These are phyloP conservation scores for Solanum gandarillasii DNA, from an alignment of 257 asterid species.

Conservation along the genomic window DNA sequence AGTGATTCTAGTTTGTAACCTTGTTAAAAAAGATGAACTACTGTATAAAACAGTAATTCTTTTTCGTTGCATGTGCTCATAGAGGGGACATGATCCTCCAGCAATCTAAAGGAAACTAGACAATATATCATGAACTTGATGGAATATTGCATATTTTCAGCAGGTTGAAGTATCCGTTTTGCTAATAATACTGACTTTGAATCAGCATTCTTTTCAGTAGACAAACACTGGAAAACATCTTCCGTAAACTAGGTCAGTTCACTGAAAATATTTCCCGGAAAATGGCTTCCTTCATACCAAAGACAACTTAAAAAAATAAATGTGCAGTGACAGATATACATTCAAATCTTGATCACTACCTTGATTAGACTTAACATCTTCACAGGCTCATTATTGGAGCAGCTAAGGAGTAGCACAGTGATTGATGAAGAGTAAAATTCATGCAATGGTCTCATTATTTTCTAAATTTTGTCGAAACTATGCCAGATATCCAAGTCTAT, in stretches of 20 bases:
- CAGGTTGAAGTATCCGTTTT: background rate
- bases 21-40: background rate
- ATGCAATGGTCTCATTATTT: background rate
- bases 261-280: background rate
- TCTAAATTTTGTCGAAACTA: background rate
- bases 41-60: background rate
- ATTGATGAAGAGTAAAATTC: background rate
- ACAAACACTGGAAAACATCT: background rate
- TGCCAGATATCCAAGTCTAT: background rate
- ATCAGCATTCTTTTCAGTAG: background rate
- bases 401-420: background rate
- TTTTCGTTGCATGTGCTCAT: background rate
- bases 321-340: background rate
- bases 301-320: background rate
- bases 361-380: background rate
- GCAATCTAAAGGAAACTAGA: background rate
- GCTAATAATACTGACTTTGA: background rate
- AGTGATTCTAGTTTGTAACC: background rate
- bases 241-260: background rate
- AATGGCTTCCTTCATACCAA: background rate
- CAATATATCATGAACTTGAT: background rate
- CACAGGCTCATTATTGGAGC: background rate
- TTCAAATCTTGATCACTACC: background rate
- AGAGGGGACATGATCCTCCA: background rate
- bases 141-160: background rate